These are phyloP conservation scores for Cryphonectria nitschkei DNA, from an alignment of 2,329 filamentous ascomycete genomes.

Conservation along the genomic window DNA sequence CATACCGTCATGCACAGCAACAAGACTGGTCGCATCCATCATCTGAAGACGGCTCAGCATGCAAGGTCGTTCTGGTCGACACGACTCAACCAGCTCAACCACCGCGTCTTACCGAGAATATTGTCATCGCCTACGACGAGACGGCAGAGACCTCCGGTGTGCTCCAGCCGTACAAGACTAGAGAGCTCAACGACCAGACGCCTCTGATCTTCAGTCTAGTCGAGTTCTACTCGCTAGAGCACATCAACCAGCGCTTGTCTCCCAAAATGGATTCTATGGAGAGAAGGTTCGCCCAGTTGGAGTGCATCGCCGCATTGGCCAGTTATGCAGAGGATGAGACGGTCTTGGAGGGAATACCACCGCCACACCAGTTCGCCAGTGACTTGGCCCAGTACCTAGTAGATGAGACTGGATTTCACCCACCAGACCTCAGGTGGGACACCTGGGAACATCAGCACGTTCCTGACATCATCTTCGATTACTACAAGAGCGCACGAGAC, in stretches of 20 bases:
- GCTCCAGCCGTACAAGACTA: conserved; percentile 33
- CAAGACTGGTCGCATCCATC: conserved; percentile 24
- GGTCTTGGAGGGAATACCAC: conserved; percentile 32
- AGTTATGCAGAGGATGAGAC: conserved; percentile 35
- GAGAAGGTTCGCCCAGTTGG: conserved; percentile 44
- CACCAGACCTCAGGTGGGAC: conserved; percentile 22
- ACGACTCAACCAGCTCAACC: conserved; percentile 13
- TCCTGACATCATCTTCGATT: conserved; percentile 52
- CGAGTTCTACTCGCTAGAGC: conserved; percentile 58
- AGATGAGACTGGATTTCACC: conserved; percentile 26
- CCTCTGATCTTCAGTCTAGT: conserved; percentile 55
- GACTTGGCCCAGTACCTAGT: conserved; percentile 41
- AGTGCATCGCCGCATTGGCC: conserved; percentile 42
- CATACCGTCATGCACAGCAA: conserved; percentile 36
- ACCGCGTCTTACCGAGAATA: conserved; percentile 35
- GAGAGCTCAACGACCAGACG: conserved; percentile 12
- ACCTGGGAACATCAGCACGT: conserved; percentile 52
- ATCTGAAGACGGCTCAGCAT: conserved; percentile 24
- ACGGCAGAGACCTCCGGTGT: conserved; percentile 47
- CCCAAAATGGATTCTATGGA: conserved; percentile 47
- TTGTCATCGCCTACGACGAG: conserved; percentile 59
- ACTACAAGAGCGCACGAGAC: conserved; percentile 46
- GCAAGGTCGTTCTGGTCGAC: conserved; percentile 24
- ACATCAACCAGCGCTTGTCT: conserved; percentile 53
- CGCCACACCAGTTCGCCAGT: conserved; percentile 52